Evolutionary conservation across 768 basidiomycete species (phyloP).

Genomic region (Termitomyces sp.): DNA sequence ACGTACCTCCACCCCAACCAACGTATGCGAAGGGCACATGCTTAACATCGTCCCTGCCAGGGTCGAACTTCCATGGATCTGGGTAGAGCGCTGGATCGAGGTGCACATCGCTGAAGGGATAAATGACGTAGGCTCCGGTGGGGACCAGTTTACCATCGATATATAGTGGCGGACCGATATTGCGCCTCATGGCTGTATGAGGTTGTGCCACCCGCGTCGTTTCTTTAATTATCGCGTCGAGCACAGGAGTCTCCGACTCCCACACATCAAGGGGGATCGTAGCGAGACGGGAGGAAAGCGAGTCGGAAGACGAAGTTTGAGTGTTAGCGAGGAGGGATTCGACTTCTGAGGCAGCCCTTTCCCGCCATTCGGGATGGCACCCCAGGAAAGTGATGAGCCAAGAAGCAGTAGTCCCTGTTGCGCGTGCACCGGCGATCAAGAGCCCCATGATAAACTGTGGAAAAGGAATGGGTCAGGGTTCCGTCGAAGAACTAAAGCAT

Average conservation of each 20-base stretch:
- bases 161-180: slow-evolving; percentile 67
- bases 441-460: slow-evolving; percentile 78
- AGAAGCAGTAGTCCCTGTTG: slow-evolving; percentile 75
- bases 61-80: slow-evolving; percentile 78
- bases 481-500: background rate
- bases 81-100: slow-evolving; percentile 69
- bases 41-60: slow-evolving; percentile 43
- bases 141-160: slow-evolving; percentile 70
- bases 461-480: slow-evolving; percentile 1
- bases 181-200: slow-evolving; percentile 77
- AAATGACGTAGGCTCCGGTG: slow-evolving; percentile 71
- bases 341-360: slow-evolving; percentile 58
- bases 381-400: slow-evolving; percentile 77
- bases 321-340: slow-evolving; percentile 46
- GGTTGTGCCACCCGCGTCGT: slow-evolving; percentile 78
- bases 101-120: slow-evolving; percentile 80
- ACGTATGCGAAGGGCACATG: slow-evolving; percentile 57
- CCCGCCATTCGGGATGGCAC: slow-evolving; percentile 61
- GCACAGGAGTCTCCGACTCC: slow-evolving; percentile 66
- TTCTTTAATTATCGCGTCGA: slow-evolving; percentile 73
- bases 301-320: slow-evolving; percentile 22
- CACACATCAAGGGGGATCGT: slow-evolving; percentile 64
- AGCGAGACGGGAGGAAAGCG: slow-evolving; percentile 46
- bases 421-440: slow-evolving; percentile 75
- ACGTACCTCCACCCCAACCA: slow-evolving; percentile 80